Percentiles rank a stretch among this genome's conserved stretches.
phyloP scores from a whole-genome alignment of 1,284 basidiomycete genomes.

The Microbotryum saponariae region DNA sequence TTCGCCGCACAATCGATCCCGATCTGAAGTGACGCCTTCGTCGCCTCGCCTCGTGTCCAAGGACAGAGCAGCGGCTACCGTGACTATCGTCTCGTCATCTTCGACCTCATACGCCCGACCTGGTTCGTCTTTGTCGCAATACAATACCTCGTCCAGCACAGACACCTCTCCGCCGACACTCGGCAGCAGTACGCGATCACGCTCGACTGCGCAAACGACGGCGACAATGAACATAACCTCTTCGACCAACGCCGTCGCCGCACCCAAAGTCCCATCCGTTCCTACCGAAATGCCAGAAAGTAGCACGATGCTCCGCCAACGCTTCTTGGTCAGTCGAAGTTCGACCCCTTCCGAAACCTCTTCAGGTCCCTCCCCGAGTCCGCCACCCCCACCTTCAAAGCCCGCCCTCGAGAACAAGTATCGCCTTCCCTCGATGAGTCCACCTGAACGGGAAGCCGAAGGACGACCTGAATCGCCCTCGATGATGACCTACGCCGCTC shows the following conservation, averaged over 20 bases:
- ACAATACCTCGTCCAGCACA: not conserved
- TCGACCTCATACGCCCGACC: slow-evolving; percentile 4
- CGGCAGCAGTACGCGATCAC: not conserved
- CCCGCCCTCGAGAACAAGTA: not conserved
- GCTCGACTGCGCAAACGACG: too few relatives aligned
- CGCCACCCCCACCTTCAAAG: not conserved
- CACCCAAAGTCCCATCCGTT: too few relatives aligned
- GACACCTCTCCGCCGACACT: slow-evolving; percentile 4
- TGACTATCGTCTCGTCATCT: slow-evolving; percentile 17
- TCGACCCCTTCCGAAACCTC: not conserved
- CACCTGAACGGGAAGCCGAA: not conserved
- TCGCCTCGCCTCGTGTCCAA: slow-evolving; percentile 21
- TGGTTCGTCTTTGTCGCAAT: not conserved
- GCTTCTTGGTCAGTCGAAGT: slow-evolving; percentile 16
- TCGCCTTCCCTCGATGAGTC: not conserved
- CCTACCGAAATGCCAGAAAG: slow-evolving; percentile 3
- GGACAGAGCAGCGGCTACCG: slow-evolving; percentile 15
- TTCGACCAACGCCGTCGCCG: too few relatives aligned
- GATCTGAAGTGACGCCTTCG: slow-evolving; percentile 24
- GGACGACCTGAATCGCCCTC: not conserved
- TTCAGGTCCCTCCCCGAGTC: too few relatives aligned
- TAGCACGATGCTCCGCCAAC: slow-evolving; percentile 25
- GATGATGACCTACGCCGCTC: not conserved
- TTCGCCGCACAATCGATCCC: slow-evolving; percentile 27
- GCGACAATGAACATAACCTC: too few relatives aligned